A percentile compares a stretch with the other conserved stretches of the same genome.
phyloP scores from a whole-genome alignment of 345 rosid genomes.

The Zanthoxylum bungeanum region DNA sequence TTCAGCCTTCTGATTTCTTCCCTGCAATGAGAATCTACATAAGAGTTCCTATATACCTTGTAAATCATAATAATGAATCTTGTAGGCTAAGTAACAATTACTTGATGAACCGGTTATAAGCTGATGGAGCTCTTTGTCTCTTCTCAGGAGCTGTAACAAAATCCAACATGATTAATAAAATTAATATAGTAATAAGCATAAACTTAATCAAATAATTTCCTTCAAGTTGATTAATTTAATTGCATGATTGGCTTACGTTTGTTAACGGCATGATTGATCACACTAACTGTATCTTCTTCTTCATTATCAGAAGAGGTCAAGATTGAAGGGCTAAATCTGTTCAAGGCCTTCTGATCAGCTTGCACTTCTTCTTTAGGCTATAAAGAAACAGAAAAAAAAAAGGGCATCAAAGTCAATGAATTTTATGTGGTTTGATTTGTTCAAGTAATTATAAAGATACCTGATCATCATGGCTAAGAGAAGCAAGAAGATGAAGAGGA shows the following conservation, averaged over 20 bases:
- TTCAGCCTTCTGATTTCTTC: too few species aligned
- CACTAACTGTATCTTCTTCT: constrained; percentile 48
- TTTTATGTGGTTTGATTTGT: neutral
- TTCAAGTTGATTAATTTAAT: too few species aligned
- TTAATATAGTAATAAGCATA: too few species aligned
- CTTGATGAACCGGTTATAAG: constrained; percentile 96
- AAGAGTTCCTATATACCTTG: too few species aligned
- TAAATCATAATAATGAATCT: neutral
- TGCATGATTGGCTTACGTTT: constrained; percentile 69
- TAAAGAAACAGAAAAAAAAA: too few species aligned
- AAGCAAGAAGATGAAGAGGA: constrained; percentile 76
- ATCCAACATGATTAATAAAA: neutral
- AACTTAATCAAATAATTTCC: too few species aligned
- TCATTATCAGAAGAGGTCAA: constrained; percentile 62
- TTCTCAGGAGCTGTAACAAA: constrained; percentile 80
- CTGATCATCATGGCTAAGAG: constrained; percentile 47
- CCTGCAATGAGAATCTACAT: constrained; percentile 37
- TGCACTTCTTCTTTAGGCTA: constrained; percentile 29
- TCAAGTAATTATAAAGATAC: too few species aligned
- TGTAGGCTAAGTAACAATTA: constrained; percentile 21
- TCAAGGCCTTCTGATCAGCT: constrained; percentile 28
- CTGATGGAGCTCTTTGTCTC: constrained; percentile 96
- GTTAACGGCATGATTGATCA: constrained; percentile 62
- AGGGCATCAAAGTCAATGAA: too few species aligned
- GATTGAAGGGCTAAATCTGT: constrained; percentile 39